These are phyloP conservation scores for Tremella yokohamensis DNA, from an alignment of 768 basidiomycete species.

Conservation along the genomic window DNA sequence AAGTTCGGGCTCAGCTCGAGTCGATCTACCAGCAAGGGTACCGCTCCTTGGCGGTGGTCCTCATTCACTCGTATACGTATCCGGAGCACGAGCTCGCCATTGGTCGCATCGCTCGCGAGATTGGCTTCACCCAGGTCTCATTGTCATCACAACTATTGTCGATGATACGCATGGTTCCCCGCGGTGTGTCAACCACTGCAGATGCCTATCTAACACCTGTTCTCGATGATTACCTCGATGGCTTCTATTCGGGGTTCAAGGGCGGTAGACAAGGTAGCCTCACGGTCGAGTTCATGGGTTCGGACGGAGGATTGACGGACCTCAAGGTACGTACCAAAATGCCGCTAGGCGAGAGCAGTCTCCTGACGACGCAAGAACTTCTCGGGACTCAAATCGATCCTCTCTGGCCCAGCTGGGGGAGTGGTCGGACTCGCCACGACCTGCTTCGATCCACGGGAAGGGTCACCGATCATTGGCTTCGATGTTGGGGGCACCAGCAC, in stretches of 20 bases:
- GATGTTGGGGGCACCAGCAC: constrained; percentile 71
- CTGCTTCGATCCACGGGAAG: constrained; percentile 71
- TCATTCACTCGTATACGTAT: constrained; percentile 89
- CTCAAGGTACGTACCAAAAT: constrained; percentile 21
- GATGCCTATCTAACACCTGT: constrained; percentile 95
- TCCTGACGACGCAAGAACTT: constrained; percentile 64
- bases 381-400: constrained; percentile 71
- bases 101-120: constrained; percentile 65
- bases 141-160: constrained; percentile 61
- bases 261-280: constrained; percentile 54
- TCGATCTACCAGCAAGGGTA: constrained; percentile 75
- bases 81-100: constrained; percentile 76
- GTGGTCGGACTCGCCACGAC: constrained; percentile 91
- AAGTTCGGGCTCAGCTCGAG: constrained; percentile 63
- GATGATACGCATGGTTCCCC: constrained; percentile 66
- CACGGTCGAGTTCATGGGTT: constrained; percentile 82
- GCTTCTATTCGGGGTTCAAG: constrained; percentile 87
- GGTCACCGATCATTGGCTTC: constrained; percentile 75
- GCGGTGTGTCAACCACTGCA: constrained; percentile 85
- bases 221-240: constrained; percentile 74
- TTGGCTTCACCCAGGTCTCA: constrained; percentile 79
- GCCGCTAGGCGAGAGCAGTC: constrained; percentile 60
- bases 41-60: constrained; percentile 79
- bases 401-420: constrained; percentile 70
- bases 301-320: constrained; percentile 59